These are phyloP conservation scores for Zea luxurians DNA, from an alignment of 176 grass and related monocot species.

Conservation along the genomic window DNA sequence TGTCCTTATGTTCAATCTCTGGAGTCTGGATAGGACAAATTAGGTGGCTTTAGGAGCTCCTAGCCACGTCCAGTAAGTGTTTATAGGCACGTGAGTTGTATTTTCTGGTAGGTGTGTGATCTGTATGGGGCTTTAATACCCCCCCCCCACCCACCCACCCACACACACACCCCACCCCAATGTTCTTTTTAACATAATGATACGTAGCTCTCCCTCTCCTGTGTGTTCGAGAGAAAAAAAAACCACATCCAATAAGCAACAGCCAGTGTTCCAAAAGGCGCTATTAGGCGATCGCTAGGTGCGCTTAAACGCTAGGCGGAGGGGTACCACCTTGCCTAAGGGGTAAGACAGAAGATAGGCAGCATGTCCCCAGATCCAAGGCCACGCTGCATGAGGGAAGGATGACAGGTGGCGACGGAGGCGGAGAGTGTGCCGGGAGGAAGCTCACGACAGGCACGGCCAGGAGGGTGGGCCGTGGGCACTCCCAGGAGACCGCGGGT, in stretches of 20 bases:
- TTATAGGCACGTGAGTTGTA: not conserved
- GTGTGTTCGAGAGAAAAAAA: not conserved
- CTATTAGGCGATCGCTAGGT: not conserved
- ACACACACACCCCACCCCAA: no score
- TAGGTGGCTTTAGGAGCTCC: not conserved
- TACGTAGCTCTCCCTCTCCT: not conserved
- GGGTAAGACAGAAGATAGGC: not conserved
- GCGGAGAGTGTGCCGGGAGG: not conserved
- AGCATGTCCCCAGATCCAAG: not conserved
- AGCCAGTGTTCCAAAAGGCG: not conserved
- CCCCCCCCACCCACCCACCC: not conserved
- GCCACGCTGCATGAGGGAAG: not conserved
- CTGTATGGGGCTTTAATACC: not conserved
- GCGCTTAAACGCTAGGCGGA: no score
- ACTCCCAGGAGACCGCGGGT: no score
- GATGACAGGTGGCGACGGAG: not conserved
- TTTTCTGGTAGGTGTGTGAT: not conserved
- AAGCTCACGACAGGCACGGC: not conserved
- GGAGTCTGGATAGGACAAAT: not conserved
- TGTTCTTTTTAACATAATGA: not conserved
- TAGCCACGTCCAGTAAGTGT: not conserved
- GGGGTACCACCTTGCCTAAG: no score
- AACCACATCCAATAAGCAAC: not conserved
- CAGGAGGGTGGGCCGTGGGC: not conserved
- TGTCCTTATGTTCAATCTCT: constrained; percentile 8